Evolutionary conservation across 1,139 yeast genomes (phyloP).

Genomic region (Suhomyces panamericanus): DNA sequence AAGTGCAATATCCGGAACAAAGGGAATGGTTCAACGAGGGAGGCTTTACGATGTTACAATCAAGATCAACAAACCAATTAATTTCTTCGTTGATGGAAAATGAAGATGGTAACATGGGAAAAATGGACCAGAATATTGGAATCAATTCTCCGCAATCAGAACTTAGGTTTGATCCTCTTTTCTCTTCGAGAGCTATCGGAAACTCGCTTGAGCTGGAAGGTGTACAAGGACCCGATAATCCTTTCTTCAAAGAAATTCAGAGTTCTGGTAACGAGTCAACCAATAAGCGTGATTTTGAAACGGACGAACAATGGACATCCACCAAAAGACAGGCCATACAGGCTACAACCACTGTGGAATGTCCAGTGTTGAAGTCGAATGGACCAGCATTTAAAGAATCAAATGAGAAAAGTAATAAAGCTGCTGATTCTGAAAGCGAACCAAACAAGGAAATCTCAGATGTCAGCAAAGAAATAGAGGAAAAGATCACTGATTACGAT

Average conservation of each 20-base stretch:
- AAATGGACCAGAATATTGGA: background rate
- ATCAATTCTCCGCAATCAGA: background rate
- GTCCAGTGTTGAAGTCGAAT: constrained; percentile 2
- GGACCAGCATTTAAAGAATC: background rate
- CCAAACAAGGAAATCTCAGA: background rate
- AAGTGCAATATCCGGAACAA: background rate
- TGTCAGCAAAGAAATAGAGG: constrained; percentile 1
- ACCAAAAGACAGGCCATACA: background rate
- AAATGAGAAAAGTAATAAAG: background rate
- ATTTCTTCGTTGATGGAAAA: constrained; percentile 1
- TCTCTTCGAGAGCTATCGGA: background rate
- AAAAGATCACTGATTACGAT: constrained; percentile 3
- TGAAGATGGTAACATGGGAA: background rate
- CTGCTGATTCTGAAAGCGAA: background rate
- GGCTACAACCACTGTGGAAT: background rate
- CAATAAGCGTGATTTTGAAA: constrained; percentile 1
- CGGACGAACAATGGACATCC: constrained; percentile 1
- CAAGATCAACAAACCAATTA: constrained; percentile 1
- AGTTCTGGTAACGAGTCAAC: background rate
- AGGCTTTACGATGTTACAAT: background rate
- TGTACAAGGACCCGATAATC: background rate
- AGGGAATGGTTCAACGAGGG: constrained; percentile 8
- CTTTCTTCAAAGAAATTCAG: background rate
- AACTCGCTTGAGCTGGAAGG: background rate
- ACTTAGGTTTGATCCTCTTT: background rate